A percentile compares a stretch with the other conserved stretches of the same genome.
Conservation (phyloP, 78 protist species). For the Dictyostelium capitatum region DNA sequence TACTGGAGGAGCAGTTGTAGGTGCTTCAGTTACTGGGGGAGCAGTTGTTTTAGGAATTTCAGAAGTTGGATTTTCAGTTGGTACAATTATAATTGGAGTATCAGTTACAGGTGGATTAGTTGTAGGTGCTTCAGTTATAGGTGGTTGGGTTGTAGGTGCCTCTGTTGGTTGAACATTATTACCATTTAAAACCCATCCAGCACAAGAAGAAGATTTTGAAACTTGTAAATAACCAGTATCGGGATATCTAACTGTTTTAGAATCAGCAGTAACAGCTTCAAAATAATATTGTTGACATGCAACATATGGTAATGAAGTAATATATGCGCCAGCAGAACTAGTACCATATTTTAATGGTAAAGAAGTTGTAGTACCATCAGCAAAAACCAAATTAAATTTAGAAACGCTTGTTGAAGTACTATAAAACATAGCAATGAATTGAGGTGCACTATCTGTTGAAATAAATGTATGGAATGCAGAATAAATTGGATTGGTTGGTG, state of each 20-base stretch:
- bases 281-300: background rate
- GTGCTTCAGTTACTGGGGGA: background rate
- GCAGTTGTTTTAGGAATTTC: background rate
- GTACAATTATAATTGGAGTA: too few relatives aligned
- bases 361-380: background rate
- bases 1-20: background rate
- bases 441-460: background rate
- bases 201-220: background rate
- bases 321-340: background rate
- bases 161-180: background rate
- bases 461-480: conserved; percentile 19
- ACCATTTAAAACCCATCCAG: background rate
- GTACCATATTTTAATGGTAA: background rate
- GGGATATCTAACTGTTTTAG: background rate
- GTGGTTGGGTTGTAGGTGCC: background rate
- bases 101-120: background rate
- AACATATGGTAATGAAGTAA: background rate
- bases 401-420: background rate
- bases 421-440: conserved; percentile 7
- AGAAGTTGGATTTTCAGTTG: background rate
- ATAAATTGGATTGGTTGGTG: background rate
- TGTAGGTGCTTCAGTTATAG: background rate
- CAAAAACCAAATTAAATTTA: background rate
- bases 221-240: conserved; percentile 11
- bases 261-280: background rate